Evolutionary conservation across 345 rosid species (phyloP).

Genomic region (Euphorbia lathyris): DNA sequence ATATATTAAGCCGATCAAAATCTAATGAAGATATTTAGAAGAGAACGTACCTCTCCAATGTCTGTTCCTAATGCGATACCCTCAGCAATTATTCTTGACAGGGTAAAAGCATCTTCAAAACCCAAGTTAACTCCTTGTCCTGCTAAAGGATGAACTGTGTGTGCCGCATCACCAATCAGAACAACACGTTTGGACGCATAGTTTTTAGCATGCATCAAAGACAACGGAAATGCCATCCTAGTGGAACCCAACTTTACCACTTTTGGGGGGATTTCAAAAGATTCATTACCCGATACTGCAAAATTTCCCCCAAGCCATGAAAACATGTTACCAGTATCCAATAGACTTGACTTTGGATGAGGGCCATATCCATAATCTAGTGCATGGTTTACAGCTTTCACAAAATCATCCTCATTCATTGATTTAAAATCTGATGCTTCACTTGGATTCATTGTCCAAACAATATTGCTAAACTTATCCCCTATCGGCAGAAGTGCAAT

Average conservation of each 20-base stretch:
- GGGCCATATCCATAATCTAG: constrained; percentile 82
- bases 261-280: constrained; percentile 74
- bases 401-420: constrained; percentile 75
- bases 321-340: constrained; percentile 31
- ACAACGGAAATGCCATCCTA: constrained; percentile 84
- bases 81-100: constrained; percentile 63
- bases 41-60: constrained; percentile 71
- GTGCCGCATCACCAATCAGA: constrained; percentile 92
- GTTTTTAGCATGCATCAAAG: constrained; percentile 67
- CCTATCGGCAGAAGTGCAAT: constrained; percentile 85
- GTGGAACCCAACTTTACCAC: constrained; percentile 73
- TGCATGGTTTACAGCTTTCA: constrained; percentile 74
- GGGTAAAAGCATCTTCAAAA: constrained; percentile 75
- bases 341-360: constrained; percentile 57
- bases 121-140: constrained; percentile 99
- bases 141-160: constrained; percentile 91
- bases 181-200: constrained; percentile 67
- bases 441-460: constrained; percentile 89
- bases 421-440: constrained; percentile 59
- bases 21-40: neutral
- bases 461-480: constrained; percentile 84
- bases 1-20: too few relatives aligned
- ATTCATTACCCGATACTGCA: constrained; percentile 44
- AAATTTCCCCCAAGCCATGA: constrained; percentile 57
- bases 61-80: constrained; percentile 81